Conservation (phyloP, 306 rosid species). For the Lathyrus oleraceus region DNA sequence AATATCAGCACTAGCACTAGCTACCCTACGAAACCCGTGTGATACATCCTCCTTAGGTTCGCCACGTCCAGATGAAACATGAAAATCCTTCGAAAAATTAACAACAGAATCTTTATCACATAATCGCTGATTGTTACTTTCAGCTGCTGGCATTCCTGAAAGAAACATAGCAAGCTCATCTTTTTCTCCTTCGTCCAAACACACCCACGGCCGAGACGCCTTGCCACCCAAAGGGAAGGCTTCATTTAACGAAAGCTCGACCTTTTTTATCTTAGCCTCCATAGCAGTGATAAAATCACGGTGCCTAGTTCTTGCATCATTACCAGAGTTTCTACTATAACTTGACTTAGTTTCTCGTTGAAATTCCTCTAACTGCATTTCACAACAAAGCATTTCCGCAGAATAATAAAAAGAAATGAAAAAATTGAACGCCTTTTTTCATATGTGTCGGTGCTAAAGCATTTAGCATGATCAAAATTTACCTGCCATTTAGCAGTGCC, state of each 20-base stretch:
- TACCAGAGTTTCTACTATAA: slow-evolving; percentile 52
- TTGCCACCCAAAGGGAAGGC: slow-evolving; percentile 45
- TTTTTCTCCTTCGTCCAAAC: slow-evolving; percentile 76
- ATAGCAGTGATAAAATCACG: slow-evolving; percentile 65
- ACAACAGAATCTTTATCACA: neutral
- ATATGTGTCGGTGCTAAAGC: too few relatives aligned
- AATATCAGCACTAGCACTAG: slow-evolving; percentile 87
- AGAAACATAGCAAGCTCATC: slow-evolving; percentile 84
- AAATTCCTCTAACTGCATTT: slow-evolving; percentile 87
- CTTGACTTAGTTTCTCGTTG: slow-evolving; percentile 65
- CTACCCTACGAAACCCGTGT: slow-evolving; percentile 78
- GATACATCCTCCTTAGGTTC: slow-evolving; percentile 45
- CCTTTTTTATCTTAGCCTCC: slow-evolving; percentile 54
- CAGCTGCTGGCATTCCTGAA: slow-evolving; percentile 53
- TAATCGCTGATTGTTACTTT: slow-evolving; percentile 28
- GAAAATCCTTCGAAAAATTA: neutral
- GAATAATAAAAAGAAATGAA: too few relatives aligned
- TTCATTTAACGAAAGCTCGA: slow-evolving; percentile 56
- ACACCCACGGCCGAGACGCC: slow-evolving; percentile 64
- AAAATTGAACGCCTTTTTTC: too few relatives aligned
- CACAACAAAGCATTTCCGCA: slow-evolving; percentile 33
- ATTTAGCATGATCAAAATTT: neutral
- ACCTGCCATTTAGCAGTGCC: slow-evolving; percentile 99
- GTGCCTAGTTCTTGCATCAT: slow-evolving; percentile 70
- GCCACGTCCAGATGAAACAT: neutral